These are phyloP conservation scores for Amauroascus verrucosus DNA, from an alignment of 2,329 filamentous ascomycete species.

Conservation along the genomic window DNA sequence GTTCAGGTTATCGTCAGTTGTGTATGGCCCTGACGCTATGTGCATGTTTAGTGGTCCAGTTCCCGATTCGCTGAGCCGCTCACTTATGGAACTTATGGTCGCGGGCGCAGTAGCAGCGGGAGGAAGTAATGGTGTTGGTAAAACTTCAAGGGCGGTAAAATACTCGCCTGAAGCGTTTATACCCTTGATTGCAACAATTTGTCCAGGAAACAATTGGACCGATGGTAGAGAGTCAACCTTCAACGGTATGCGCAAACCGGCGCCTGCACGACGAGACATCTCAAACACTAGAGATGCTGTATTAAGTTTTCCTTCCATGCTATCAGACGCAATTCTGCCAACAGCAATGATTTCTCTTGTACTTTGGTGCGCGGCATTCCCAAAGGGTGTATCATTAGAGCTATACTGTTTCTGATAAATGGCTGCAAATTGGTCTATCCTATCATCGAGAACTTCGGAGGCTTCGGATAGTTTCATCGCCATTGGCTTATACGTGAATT, in stretches of 20 bases:
- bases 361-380: constrained; percentile 74
- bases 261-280: constrained; percentile 72
- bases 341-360: constrained; percentile 82
- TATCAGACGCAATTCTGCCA: constrained; percentile 82
- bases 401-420: constrained; percentile 63
- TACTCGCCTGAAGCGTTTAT: constrained; percentile 77
- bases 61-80: constrained; percentile 56
- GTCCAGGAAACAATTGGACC: constrained; percentile 86
- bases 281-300: constrained; percentile 77
- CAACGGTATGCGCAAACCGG: constrained; percentile 69
- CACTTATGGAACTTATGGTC: constrained; percentile 57
- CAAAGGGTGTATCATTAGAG: constrained; percentile 70
- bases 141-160: constrained; percentile 68
- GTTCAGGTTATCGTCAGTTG: constrained; percentile 80
- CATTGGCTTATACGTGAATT: constrained; percentile 83
- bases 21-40: constrained; percentile 79
- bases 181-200: constrained; percentile 78
- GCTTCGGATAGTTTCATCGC: constrained; percentile 90
- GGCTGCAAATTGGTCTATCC: constrained; percentile 80
- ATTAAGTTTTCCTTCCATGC: constrained; percentile 71
- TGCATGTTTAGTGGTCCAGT: constrained; percentile 64
- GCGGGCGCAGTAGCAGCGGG: constrained; percentile 59
- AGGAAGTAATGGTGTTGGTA: constrained; percentile 63
- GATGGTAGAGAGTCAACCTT: constrained; percentile 58
- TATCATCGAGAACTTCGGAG: constrained; percentile 86